Base-by-base conservation (phyloP, 768 basidiomycete species). In the Suillus plorans region DNA sequence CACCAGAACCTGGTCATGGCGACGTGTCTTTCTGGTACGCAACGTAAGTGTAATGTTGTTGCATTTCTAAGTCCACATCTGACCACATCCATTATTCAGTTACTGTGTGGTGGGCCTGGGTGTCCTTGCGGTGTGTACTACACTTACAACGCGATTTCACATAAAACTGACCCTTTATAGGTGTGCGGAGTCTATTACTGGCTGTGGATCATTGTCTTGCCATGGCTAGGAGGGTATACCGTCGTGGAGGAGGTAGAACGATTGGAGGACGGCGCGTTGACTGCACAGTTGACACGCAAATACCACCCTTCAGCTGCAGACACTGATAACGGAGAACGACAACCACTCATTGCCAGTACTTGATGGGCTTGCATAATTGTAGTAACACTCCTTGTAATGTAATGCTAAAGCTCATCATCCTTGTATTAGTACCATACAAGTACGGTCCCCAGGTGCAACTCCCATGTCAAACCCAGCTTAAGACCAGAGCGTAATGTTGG, bases 211-310 rank as follows among this genome's bases (percentile, higher is more conserved):
- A 69, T 81, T 10, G 41, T 81, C 2, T 74, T 85, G 4, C 83
- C 84, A 22, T 77, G 69, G 58, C 60, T 77, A 6, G 79, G 83
- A 10, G 79, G 79, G 0, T 85, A 85, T 65, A 78, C 80, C 58
- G 74, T 84, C 8, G 77, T 81, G 1, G 80, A 82, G 62, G 81
- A 86, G 69, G 74, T 86, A 31, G 81, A 85, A 67, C 72, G 70
- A 36, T 70, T 74, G 20, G 64, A 80, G 20, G 78, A 78, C 25
- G 74, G 79, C 22, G 77, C 74, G 20, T 69, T 71, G 58, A 79
- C 76, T 56, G 69, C 72, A 16, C 73, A 72, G 47, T 73, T 82
- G 12, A 71, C 75, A 36, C 71, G 80, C n/a, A 57, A 39, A 57
- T 9, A 53, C 16, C n/a, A 25, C 36, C 13, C 36, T 14, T 37